Percentiles rank a stretch among this genome's conserved stretches.
Evolutionary conservation across 2,329 filamentous ascomycete species (phyloP).

Genomic region (Myriosclerotinia curreyana): DNA sequence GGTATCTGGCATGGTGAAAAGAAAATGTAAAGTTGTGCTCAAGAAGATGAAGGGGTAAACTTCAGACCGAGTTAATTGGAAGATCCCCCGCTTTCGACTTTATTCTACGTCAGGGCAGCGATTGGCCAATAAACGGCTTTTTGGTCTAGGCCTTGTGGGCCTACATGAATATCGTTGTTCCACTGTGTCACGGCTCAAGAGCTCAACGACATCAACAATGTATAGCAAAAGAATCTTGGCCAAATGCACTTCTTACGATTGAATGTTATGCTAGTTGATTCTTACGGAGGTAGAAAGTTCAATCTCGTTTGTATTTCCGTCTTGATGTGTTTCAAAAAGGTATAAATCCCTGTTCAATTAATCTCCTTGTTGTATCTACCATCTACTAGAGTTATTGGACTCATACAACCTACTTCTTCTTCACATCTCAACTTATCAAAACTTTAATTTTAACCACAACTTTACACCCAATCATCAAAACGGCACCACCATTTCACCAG

Average conservation of each 20-base stretch:
- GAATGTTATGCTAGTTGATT: not conserved
- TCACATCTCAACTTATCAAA: not conserved
- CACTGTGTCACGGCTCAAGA: not conserved
- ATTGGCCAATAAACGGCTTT: not conserved
- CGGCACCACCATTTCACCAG: constrained; percentile 27
- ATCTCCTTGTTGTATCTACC: too few relatives aligned
- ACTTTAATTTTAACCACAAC: not conserved
- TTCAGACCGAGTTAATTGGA: not conserved
- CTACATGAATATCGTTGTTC: not conserved
- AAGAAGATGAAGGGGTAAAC: not conserved
- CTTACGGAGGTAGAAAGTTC: not conserved
- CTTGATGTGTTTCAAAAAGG: not conserved
- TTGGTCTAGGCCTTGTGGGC: not conserved
- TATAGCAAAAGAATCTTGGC: not conserved
- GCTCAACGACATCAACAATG: not conserved
- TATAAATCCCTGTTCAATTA: constrained; percentile 4
- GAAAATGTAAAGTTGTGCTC: not conserved
- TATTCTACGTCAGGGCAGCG: too few relatives aligned
- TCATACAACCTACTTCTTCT: not conserved
- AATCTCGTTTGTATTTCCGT: not conserved
- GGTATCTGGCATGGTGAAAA: not conserved
- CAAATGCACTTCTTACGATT: not conserved
- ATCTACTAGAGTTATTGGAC: not conserved
- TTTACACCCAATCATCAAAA: not conserved
- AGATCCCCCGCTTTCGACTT: not conserved